Percentiles rank a stretch among this genome's conserved stretches.
Conservation (phyloP, 148 eudicot species). For the Rhododendron ferrugineum region DNA sequence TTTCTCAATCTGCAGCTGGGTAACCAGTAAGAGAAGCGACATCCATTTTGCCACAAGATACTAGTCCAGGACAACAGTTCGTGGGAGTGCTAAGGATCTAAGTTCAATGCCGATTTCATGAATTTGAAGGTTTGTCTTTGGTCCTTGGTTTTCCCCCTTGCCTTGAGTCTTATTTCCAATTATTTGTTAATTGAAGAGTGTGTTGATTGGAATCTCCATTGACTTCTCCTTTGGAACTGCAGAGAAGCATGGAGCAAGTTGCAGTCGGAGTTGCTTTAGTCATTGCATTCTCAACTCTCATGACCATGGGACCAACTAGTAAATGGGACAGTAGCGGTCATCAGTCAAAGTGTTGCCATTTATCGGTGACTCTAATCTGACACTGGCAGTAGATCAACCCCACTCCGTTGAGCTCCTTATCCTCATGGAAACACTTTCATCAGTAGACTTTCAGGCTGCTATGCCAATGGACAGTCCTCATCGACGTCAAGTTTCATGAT, state of each 20-base stretch:
- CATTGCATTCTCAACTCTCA: background rate
- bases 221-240: background rate
- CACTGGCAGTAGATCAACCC: no score
- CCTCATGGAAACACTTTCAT: no score
- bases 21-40: background rate
- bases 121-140: background rate
- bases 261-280: background rate
- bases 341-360: background rate
- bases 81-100: background rate
- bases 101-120: background rate
- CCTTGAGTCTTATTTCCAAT: background rate
- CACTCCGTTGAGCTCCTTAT: no score
- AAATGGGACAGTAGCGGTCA: background rate
- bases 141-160: background rate
- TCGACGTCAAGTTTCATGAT: background rate
- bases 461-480: background rate
- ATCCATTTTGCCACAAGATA: background rate
- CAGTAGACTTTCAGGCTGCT: background rate
- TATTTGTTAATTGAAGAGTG: background rate
- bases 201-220: background rate
- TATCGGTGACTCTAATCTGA: no score
- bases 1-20: background rate
- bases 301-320: background rate
- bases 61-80: background rate
- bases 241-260: background rate